Evolutionary conservation across 306 rosid species (phyloP), one percentile per base, ranked within the genome.

Genomic region (Alnus rubra): DNA sequence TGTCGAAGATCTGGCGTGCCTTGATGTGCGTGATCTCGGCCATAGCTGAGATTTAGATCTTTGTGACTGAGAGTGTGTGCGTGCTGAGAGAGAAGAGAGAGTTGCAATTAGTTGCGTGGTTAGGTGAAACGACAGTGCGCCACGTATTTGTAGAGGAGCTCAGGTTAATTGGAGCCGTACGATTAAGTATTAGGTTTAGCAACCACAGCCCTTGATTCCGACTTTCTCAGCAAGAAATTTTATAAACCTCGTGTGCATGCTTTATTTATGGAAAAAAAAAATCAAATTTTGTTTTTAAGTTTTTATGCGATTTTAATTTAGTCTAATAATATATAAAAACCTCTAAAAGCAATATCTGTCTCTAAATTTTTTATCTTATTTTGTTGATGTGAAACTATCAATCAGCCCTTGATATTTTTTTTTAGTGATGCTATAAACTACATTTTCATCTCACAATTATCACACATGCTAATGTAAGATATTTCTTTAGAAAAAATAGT

Each of bases 1-100:
- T 95, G 91, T 95, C 99, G 80, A 95, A 95, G 96, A 95, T 91
- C 93, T 93, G 98, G 47, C 99, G 87, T 0, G 99, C 99, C 87
- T 91, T 86, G 78, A 95, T 81, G 73, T 11, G 52, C 8, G 35
- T n/a, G 73, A 93, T 95, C 16, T 92, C 75, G 23, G 93, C 96
- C 98, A 91, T 92, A 15, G 76, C 60, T 13, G 50, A 10, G 42
- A 13, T 76, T 69, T 69, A 82, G 87, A 82, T 81, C 86, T 39
- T 9, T 2, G 52, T 9, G 45, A 64, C 58, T 69, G 50, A 75
- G n/a, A 62, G 23, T 5, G 11, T 0, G 67, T 39, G 63, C 4
- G 4, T 9, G 48, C 15, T 42, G 14, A 7, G 13, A 58, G 0
- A 52, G 71, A 37, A 11, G 15, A 39, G 33, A 50, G 4, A 35